These are phyloP conservation scores for Pyrenochaeta sp. DNA, from an alignment of 2,329 filamentous ascomycete species.

Conservation along the genomic window DNA sequence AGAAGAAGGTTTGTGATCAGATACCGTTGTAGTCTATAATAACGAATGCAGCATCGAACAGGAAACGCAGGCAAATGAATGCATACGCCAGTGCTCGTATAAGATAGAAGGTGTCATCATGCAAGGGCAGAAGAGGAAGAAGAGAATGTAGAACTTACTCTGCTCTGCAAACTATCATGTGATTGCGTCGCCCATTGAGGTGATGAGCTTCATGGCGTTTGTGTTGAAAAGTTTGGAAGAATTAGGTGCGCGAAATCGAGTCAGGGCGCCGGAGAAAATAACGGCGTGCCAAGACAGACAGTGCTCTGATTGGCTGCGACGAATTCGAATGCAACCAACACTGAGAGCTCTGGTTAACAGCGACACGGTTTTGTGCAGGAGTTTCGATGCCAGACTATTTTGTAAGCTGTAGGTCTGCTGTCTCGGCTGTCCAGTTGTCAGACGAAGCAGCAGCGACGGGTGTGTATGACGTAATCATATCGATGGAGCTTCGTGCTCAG, in stretches of 20 bases:
- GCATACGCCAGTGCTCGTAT: constrained; percentile 31
- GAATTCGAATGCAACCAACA: not conserved
- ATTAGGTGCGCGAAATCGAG: not conserved
- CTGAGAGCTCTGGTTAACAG: too few species aligned
- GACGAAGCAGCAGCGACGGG: too few species aligned
- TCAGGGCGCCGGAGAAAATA: not conserved
- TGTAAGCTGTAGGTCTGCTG: too few species aligned
- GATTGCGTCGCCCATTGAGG: constrained; percentile 12
- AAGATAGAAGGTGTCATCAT: constrained; percentile 40
- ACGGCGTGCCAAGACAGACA: constrained; percentile 2
- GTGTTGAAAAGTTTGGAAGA: constrained; percentile 2
- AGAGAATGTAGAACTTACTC: constrained; percentile 15
- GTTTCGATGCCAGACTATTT: too few species aligned
- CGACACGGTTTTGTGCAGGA: too few species aligned
- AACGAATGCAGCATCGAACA: constrained; percentile 42
- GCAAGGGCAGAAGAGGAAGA: constrained; percentile 1
- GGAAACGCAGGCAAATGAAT: constrained; percentile 42
- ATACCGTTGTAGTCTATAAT: constrained; percentile 51
- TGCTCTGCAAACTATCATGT: constrained; percentile 15
- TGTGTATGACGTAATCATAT: too few species aligned
- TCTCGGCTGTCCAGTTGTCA: too few species aligned
- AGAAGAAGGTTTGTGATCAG: constrained; percentile 28
- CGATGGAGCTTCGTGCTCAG: too few species aligned
- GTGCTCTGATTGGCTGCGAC: not conserved
- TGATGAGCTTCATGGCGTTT: constrained; percentile 16